These are phyloP conservation scores for Globisporangium sylvaticum DNA, from an alignment of 352 stramenopile species.

Conservation along the genomic window DNA sequence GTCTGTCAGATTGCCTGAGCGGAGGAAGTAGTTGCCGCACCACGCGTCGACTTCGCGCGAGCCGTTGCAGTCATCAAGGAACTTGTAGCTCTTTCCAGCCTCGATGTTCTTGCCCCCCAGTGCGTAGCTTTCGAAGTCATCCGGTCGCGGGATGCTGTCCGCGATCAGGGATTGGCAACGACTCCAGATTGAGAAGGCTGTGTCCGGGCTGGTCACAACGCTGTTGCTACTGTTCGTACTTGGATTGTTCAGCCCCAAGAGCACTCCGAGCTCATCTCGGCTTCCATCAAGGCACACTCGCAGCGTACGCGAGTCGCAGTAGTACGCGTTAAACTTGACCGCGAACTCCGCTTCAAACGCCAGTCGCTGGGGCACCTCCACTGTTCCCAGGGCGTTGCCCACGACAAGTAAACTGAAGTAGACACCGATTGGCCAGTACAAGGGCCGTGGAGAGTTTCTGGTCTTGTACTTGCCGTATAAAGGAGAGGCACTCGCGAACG, in stretches of 20 bases:
- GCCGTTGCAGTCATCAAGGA: neutral
- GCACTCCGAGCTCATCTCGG: neutral
- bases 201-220: neutral
- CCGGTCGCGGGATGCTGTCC: neutral
- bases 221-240: no score
- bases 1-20: neutral
- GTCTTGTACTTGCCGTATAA: neutral
- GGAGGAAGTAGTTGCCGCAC: neutral
- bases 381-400: neutral
- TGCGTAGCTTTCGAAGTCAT: neutral
- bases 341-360: neutral
- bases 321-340: slow-evolving; percentile 3
- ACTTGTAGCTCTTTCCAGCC: neutral
- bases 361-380: neutral
- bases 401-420: neutral
- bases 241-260: no score
- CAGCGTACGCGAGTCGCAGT: neutral
- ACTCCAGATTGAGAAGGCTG: neutral
- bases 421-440: neutral
- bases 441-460: neutral
- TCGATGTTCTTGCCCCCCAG: neutral
- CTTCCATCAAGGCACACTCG: neutral
- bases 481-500: no score
- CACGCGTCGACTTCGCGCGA: neutral
- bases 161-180: neutral